These are phyloP conservation scores for Daucus carota DNA, from an alignment of 129 eudicot genomes.

Conservation along the genomic window DH1_v3.0 NC_030383.2:46876001-46876500, in stretches of 20 bases:
- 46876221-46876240: not conserved
- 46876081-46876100: constrained; percentile 36
- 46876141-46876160: constrained; percentile 59
- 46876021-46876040: constrained; percentile 82
- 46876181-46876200: constrained; percentile 36
- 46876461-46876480: too few species aligned
- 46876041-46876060: constrained; percentile 55
- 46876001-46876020: constrained; percentile 75
- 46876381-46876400: too few species aligned
- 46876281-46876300: not conserved
- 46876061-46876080: constrained; percentile 67
- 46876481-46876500: too few species aligned
- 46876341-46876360: not conserved
- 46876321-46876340: not conserved
- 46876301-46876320: constrained; percentile 8
- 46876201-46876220: constrained; percentile 1
- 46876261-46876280: constrained; percentile 27
- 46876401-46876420: too few species aligned
- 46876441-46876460: too few species aligned
- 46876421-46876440: too few species aligned
- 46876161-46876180: constrained; percentile 66
- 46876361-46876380: too few species aligned
- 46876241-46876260: constrained; percentile 8
- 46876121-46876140: constrained; percentile 34
- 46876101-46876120: constrained; percentile 22